phyloP scores from a whole-genome alignment of 2,329 filamentous ascomycete genomes.

The Beauveria varroae region DNA sequence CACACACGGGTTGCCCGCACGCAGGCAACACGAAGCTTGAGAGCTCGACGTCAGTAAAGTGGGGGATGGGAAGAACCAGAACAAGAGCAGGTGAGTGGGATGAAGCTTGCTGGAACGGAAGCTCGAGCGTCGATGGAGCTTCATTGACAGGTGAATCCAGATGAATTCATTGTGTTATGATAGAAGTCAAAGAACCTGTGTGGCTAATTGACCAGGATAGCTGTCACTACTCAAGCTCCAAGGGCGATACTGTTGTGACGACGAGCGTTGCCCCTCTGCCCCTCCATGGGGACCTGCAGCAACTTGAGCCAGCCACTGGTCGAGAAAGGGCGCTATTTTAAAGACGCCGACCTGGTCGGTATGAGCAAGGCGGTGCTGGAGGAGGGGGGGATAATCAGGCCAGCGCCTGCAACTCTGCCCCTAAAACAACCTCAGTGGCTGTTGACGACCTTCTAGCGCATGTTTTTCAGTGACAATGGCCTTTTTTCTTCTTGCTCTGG shows the following conservation, averaged over 20 bases:
- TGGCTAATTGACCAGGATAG: background rate
- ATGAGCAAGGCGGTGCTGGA: no score
- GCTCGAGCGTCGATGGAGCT: background rate
- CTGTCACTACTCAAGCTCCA: background rate
- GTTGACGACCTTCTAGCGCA: background rate
- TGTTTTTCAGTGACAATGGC: background rate
- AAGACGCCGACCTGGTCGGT: no score
- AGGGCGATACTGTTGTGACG: background rate
- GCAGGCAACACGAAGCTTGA: background rate
- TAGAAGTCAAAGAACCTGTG: background rate
- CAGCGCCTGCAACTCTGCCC: background rate
- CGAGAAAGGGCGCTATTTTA: no score
- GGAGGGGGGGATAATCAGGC: background rate
- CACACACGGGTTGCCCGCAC: background rate
- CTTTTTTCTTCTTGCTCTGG: background rate
- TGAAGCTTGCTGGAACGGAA: background rate
- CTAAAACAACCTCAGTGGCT: background rate
- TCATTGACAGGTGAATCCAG: background rate
- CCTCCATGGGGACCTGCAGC: constrained; percentile 4
- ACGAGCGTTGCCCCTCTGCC: background rate
- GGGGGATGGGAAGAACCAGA: constrained; percentile 7
- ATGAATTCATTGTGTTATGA: background rate
- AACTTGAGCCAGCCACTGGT: no score
- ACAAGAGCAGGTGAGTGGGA: background rate
- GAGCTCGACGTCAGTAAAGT: constrained; percentile 8